Conservation (phyloP, 2,329 filamentous ascomycete genomes). For the Fusarium graminum region DNA sequence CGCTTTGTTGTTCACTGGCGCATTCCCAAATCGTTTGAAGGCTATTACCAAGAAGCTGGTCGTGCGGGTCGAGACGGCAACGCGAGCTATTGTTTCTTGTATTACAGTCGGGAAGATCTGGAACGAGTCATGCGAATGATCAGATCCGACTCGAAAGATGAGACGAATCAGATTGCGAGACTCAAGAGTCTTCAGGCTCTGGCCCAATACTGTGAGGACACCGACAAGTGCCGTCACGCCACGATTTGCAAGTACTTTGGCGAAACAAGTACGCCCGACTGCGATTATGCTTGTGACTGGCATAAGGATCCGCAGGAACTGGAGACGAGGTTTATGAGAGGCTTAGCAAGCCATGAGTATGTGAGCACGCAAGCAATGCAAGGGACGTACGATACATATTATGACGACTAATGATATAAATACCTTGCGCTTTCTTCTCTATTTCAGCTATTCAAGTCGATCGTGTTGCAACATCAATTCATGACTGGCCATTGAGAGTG, state of each 20-base stretch:
- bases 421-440: background rate
- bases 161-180: conserved; percentile 63
- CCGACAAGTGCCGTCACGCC: conserved; percentile 78
- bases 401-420: conserved; percentile 57
- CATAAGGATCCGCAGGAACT: conserved; percentile 76
- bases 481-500: conserved; percentile 32
- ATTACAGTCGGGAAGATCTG: conserved; percentile 89
- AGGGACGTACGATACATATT: conserved; percentile 68
- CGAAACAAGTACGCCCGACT: conserved; percentile 69
- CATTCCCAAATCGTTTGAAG: conserved; percentile 92
- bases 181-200: conserved; percentile 75
- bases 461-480: conserved; percentile 1
- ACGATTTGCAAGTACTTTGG: conserved; percentile 84
- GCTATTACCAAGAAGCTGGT: conserved; percentile 95
- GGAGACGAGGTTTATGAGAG: conserved; percentile 67
- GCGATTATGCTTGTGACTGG: conserved; percentile 82
- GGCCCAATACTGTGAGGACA: conserved; percentile 85
- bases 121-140: conserved; percentile 76
- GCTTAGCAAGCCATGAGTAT: conserved; percentile 71
- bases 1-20: conserved; percentile 97
- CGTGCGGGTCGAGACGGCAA: conserved; percentile 91
- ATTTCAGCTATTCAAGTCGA: background rate
- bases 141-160: conserved; percentile 59
- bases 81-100: conserved; percentile 86
- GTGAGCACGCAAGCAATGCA: conserved; percentile 72